Percentiles rank a stretch among this genome's conserved stretches.
Conservation (phyloP, 176 grass and related monocot species). For the Coix lacrymajobi region DNA sequence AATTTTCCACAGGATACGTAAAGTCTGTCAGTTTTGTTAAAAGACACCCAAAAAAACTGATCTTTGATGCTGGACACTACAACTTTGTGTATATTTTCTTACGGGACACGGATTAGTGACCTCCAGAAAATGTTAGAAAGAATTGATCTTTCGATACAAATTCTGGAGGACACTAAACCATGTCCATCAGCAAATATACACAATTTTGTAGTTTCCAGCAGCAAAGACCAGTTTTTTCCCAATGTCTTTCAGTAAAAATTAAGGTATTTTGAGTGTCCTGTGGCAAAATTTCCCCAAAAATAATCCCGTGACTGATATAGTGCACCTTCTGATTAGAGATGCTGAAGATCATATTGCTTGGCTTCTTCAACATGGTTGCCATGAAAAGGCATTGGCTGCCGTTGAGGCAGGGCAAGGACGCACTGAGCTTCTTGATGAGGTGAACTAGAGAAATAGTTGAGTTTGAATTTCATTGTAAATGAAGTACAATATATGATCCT, state of each 20-base stretch:
- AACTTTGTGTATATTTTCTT: background rate
- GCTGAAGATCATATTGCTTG: conserved; percentile 98
- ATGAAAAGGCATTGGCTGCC: conserved; percentile 98
- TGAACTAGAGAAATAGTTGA: conserved; percentile 22
- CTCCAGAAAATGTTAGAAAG: background rate
- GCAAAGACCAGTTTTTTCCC: background rate
- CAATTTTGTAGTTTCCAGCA: background rate
- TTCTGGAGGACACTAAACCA: background rate
- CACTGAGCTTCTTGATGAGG: conserved; percentile 94
- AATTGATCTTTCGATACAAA: background rate
- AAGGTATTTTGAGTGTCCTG: background rate
- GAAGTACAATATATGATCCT: background rate
- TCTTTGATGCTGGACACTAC: background rate
- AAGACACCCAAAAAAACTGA: background rate
- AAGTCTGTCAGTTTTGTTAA: background rate
- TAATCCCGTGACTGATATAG: background rate
- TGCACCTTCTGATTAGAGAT: conserved; percentile 67
- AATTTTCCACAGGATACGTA: background rate
- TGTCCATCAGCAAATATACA: background rate
- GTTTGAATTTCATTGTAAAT: conserved; percentile 13
- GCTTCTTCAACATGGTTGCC: conserved; percentile 97
- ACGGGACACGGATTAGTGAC: background rate
- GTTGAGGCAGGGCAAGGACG: conserved; percentile 83
- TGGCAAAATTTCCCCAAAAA: background rate
- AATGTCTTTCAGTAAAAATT: background rate